A percentile compares a stretch with the other conserved stretches of the same genome.
phyloP scores from a whole-genome alignment of 2,329 filamentous ascomycete species.

The Aspergillus texensis region DNA sequence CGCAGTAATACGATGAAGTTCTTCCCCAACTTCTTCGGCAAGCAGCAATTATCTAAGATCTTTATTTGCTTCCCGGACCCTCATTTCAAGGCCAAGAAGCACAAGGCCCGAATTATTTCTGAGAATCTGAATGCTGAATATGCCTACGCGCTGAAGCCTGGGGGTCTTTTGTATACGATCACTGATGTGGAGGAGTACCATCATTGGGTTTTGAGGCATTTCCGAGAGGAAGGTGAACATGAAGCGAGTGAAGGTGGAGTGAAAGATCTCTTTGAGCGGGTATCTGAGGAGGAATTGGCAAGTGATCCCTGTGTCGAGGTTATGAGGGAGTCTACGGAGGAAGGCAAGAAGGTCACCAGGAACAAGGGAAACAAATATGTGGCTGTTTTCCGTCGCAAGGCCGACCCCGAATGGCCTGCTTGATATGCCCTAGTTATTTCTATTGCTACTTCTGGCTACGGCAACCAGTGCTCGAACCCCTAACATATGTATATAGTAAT shows the following conservation, averaged over 20 bases:
- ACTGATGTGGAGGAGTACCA: constrained; percentile 96
- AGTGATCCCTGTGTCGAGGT: constrained; percentile 62
- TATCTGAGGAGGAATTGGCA: constrained; percentile 59
- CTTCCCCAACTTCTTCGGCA: constrained; percentile 93
- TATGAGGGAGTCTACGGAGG: constrained; percentile 81
- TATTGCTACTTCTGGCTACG: background rate
- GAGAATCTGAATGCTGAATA: constrained; percentile 89
- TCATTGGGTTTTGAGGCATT: constrained; percentile 88
- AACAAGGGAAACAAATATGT: constrained; percentile 92
- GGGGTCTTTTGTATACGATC: constrained; percentile 91
- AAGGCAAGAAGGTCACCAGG: constrained; percentile 92
- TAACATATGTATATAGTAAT: background rate
- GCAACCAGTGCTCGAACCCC: background rate
- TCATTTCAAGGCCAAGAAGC: constrained; percentile 96
- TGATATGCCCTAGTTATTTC: background rate
- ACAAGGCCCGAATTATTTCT: constrained; percentile 94
- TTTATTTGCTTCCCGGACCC: constrained; percentile 99
- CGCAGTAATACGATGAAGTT: constrained; percentile 99
- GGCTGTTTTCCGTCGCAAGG: constrained; percentile 78
- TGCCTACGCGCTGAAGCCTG: constrained; percentile 79
- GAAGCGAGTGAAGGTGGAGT: constrained; percentile 63
- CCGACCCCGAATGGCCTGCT: constrained; percentile 72
- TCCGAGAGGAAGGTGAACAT: constrained; percentile 85
- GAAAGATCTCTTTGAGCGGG: constrained; percentile 69
- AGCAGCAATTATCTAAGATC: constrained; percentile 79